Percentiles rank a stretch among this genome's conserved stretches.
These are phyloP conservation scores for Russula ochroleuca DNA, from an alignment of 768 basidiomycete genomes.

Conservation along the genomic window DNA sequence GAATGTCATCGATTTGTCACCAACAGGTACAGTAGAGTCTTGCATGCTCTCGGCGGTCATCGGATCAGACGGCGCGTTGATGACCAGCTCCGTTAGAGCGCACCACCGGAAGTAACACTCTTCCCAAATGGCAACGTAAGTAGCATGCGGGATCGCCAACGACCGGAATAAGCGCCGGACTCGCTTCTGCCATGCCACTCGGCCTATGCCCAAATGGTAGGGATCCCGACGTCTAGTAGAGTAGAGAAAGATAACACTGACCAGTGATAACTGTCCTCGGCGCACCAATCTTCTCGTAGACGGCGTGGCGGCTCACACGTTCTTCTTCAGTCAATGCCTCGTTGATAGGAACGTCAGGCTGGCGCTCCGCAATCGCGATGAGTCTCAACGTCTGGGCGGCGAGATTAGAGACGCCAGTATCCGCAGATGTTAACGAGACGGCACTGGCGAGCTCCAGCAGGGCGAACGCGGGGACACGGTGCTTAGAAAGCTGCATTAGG, in stretches of 20 bases:
- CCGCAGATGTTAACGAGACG: conserved; percentile 65
- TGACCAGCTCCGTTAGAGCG: conserved; percentile 54
- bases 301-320: conserved; percentile 60
- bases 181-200: conserved; percentile 75
- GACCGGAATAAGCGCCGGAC: conserved; percentile 65
- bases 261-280: conserved; percentile 66
- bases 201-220: conserved; percentile 44
- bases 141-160: conserved; percentile 57
- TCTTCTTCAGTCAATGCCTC: conserved; percentile 54
- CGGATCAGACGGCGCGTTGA: conserved; percentile 35
- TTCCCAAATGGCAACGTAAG: conserved; percentile 77
- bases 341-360: conserved; percentile 52
- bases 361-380: conserved; percentile 62
- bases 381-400: conserved; percentile 68
- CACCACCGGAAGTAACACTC: conserved; percentile 79
- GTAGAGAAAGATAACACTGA: conserved; percentile 30
- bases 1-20: conserved; percentile 38
- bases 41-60: conserved; percentile 33
- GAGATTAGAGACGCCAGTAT: conserved; percentile 58
- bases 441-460: conserved; percentile 71
- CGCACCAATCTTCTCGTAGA: conserved; percentile 78
- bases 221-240: not conserved
- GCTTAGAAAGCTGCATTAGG: conserved; percentile 47
- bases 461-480: conserved; percentile 59
- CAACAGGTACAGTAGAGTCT: conserved; percentile 32